A percentile compares a stretch with the other conserved stretches of the same genome.
These are phyloP conservation scores for Trichoderma arundinaceum DNA, from an alignment of 2,329 filamentous ascomycete species.

Conservation along the genomic window DNA sequence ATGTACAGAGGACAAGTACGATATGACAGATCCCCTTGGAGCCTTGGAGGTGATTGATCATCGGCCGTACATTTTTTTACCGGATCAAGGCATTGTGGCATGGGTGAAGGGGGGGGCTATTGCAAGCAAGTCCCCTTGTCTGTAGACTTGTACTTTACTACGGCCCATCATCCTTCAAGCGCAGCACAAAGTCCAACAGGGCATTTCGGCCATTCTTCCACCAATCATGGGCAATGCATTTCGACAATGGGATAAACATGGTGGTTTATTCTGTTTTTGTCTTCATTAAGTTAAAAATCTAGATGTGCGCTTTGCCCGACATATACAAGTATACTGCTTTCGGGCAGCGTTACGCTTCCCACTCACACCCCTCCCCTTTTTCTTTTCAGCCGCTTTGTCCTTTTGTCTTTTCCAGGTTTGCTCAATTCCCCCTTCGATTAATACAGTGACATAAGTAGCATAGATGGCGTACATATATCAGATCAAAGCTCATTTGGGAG, in stretches of 20 bases:
- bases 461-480: constrained; percentile 4
- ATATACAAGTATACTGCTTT: background rate
- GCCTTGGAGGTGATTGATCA: no score
- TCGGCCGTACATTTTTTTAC: no score
- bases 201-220: constrained; percentile 13
- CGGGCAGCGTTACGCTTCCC: background rate
- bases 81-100: no score
- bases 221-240: background rate
- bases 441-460: background rate
- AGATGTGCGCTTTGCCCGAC: background rate
- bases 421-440: background rate
- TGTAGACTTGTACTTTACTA: background rate
- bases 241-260: background rate
- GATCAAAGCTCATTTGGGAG: background rate
- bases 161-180: background rate
- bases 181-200: background rate
- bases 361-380: background rate
- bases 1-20: no score
- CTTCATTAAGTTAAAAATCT: constrained; percentile 1
- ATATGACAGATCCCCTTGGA: no score
- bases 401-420: no score
- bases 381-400: background rate
- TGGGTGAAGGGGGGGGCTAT: no score
- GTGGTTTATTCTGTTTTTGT: background rate
- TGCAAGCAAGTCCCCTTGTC: no score